Evolutionary conservation across 768 basidiomycete species (phyloP).

Genomic region (Xerocomellus dryophilus): DNA sequence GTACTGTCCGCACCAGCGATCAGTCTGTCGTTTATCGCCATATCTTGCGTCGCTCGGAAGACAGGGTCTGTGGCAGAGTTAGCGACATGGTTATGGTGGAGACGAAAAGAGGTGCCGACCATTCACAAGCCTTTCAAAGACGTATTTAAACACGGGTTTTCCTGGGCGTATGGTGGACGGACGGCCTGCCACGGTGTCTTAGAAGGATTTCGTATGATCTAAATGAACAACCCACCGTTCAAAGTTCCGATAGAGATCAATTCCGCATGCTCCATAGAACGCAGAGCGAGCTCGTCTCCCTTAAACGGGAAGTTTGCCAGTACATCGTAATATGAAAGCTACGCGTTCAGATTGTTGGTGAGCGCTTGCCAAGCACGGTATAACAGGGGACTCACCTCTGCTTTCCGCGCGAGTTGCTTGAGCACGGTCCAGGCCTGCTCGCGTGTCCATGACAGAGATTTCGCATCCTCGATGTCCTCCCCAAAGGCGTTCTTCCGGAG

Average conservation of each 20-base stretch:
- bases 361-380: conserved; percentile 22
- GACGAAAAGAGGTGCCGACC: conserved; percentile 42
- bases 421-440: conserved; percentile 88
- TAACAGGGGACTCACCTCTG: conserved; percentile 46
- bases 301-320: conserved; percentile 87
- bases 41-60: conserved; percentile 80
- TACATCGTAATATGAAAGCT: conserved; percentile 82
- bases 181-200: conserved; percentile 51
- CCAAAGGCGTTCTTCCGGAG: conserved; percentile 91
- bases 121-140: conserved; percentile 76
- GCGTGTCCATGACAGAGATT: conserved; percentile 74
- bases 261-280: conserved; percentile 86
- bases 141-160: conserved; percentile 83
- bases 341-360: not conserved
- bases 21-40: conserved; percentile 70
- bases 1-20: conserved; percentile 58
- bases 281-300: conserved; percentile 77
- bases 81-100: not conserved
- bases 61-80: conserved; percentile 52
- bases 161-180: conserved; percentile 85
- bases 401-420: conserved; percentile 61
- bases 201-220: not conserved
- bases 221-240: conserved; percentile 49
- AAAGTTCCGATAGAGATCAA: conserved; percentile 75
- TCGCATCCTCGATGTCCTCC: conserved; percentile 87